Evolutionary conservation across 1,139 yeast species (phyloP).

Genomic region (Yarrowia galli): DNA sequence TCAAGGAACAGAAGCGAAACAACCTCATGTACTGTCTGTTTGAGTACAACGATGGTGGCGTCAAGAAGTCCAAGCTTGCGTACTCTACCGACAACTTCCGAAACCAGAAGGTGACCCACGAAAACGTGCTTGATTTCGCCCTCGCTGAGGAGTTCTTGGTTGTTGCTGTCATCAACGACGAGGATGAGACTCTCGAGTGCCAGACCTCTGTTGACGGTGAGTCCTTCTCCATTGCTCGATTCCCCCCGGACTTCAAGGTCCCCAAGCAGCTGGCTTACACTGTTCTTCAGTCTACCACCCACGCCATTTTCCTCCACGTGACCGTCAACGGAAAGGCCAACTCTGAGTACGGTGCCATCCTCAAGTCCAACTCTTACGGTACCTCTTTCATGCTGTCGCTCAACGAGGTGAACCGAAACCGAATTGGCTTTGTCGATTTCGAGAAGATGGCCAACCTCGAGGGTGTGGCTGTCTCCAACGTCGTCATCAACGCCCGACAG

Average conservation of each 20-base stretch:
- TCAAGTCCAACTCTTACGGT: constrained; percentile 95
- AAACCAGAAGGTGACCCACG: constrained; percentile 54
- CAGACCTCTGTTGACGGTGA: constrained; percentile 83
- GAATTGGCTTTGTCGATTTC: constrained; percentile 81
- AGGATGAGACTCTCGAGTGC: constrained; percentile 61
- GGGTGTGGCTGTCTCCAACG: constrained; percentile 80
- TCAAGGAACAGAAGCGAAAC: constrained; percentile 52
- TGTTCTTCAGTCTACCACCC: constrained; percentile 74
- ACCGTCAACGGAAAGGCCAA: constrained; percentile 64
- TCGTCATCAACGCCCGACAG: constrained; percentile 63
- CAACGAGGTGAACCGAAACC: constrained; percentile 77
- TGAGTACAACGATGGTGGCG: constrained; percentile 48
- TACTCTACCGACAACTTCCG: constrained; percentile 64
- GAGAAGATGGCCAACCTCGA: constrained; percentile 88
- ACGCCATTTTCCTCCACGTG: constrained; percentile 82
- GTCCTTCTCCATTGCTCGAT: constrained; percentile 76
- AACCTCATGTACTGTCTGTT: constrained; percentile 69
- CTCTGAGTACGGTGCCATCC: constrained; percentile 76
- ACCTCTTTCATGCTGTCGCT: constrained; percentile 82
- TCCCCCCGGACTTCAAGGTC: constrained; percentile 73
- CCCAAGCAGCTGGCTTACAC: constrained; percentile 82
- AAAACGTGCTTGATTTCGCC: constrained; percentile 69
- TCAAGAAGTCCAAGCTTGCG: constrained; percentile 52
- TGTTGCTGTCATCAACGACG: constrained; percentile 61
- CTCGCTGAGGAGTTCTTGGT: constrained; percentile 70